Evolutionary conservation across 1,284 basidiomycete genomes (phyloP).

Genomic region (Sporisorium exsertum): DNA sequence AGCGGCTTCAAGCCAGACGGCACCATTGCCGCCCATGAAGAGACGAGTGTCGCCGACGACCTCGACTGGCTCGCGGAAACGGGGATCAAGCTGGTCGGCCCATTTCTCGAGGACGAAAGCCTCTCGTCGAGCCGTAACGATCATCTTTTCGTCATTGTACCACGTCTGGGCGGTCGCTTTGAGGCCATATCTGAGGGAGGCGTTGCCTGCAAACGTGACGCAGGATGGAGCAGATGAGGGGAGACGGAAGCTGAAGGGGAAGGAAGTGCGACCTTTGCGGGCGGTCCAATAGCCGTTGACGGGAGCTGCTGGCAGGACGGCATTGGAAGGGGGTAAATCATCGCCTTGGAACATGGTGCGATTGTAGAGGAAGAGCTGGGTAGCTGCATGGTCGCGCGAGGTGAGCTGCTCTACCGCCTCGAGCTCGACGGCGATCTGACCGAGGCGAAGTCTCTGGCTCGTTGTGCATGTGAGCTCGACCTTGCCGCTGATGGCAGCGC

Average conservation of each 20-base stretch:
- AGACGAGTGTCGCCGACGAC: slow-evolving; percentile 60
- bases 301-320: slow-evolving; percentile 59
- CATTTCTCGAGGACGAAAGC: slow-evolving; percentile 63
- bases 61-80: slow-evolving; percentile 54
- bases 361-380: slow-evolving; percentile 63
- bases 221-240: slow-evolving; percentile 57
- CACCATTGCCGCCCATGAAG: slow-evolving; percentile 65
- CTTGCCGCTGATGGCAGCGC: slow-evolving; percentile 55
- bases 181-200: slow-evolving; percentile 57
- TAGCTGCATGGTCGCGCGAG: slow-evolving; percentile 61
- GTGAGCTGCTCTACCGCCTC: slow-evolving; percentile 60
- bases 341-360: slow-evolving; percentile 64
- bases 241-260: slow-evolving; percentile 61
- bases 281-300: slow-evolving; percentile 62
- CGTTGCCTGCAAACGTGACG: slow-evolving; percentile 61
- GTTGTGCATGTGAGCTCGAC: slow-evolving; percentile 63
- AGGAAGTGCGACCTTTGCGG: slow-evolving; percentile 61
- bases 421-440: slow-evolving; percentile 63
- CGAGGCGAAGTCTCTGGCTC: slow-evolving; percentile 56
- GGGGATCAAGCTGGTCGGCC: slow-evolving; percentile 47
- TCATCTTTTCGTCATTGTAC: slow-evolving; percentile 58
- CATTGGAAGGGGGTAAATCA: slow-evolving; percentile 62
- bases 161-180: slow-evolving; percentile 63
- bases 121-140: slow-evolving; percentile 55
- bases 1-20: slow-evolving; percentile 63